phyloP scores from a whole-genome alignment of 2,329 filamentous ascomycete species.

The Domatiomyces globalis region DNA sequence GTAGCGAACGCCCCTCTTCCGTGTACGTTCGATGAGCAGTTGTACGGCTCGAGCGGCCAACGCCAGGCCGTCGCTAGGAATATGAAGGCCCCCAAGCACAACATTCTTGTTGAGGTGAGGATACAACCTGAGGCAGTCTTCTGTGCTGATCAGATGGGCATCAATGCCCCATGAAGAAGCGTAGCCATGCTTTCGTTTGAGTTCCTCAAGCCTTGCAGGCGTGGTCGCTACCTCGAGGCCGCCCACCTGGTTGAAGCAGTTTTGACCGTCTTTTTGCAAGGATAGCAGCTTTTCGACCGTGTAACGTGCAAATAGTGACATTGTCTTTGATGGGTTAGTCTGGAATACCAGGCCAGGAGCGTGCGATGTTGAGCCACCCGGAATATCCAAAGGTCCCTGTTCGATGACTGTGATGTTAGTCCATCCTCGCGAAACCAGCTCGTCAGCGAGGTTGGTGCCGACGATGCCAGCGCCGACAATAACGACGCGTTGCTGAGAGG shows the following conservation, averaged over 20 bases:
- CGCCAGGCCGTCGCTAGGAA: slow-evolving; percentile 47
- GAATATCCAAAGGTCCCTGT: slow-evolving; percentile 48
- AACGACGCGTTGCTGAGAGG: slow-evolving; percentile 34
- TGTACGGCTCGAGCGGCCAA: slow-evolving; percentile 48
- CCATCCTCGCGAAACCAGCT: slow-evolving; percentile 50
- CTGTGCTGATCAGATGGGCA: slow-evolving; percentile 35
- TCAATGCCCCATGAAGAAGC: slow-evolving; percentile 48
- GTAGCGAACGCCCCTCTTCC: slow-evolving; percentile 44
- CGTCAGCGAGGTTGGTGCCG: slow-evolving; percentile 49
- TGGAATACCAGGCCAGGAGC: slow-evolving; percentile 52
- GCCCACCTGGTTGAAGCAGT: slow-evolving; percentile 48
- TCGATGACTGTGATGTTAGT: slow-evolving; percentile 50
- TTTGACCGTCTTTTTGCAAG: slow-evolving; percentile 35
- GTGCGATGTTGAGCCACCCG: slow-evolving; percentile 52
- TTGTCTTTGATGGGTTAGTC: slow-evolving; percentile 32
- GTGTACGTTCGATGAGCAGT: slow-evolving; percentile 44
- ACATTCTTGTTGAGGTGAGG: slow-evolving; percentile 40
- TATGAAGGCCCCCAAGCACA: slow-evolving; percentile 45
- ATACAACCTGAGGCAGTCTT: slow-evolving; percentile 41
- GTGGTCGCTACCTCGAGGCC: slow-evolving; percentile 51
- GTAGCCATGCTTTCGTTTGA: slow-evolving; percentile 49
- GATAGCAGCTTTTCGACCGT: slow-evolving; percentile 47
- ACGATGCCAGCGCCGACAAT: slow-evolving; percentile 53
- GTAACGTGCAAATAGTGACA: slow-evolving; percentile 47
- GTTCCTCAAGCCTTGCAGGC: slow-evolving; percentile 42